phyloP scores from a whole-genome alignment of 2,329 filamentous ascomycete genomes.

The Alternaria sp. region DNA sequence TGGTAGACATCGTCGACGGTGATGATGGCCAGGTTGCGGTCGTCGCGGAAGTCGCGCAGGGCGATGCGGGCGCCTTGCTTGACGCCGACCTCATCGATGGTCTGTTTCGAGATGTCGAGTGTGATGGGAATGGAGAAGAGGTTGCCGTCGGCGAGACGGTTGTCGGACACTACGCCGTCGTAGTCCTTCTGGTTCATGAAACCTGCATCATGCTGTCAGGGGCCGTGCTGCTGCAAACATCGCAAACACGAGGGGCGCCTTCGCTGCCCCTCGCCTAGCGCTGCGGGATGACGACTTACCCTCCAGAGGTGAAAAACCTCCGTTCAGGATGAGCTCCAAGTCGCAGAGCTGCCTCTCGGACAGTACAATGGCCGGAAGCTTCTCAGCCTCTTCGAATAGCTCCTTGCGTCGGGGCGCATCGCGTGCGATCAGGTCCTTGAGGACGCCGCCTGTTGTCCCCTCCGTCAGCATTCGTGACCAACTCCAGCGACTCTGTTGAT shows the following conservation, averaged over 20 bases:
- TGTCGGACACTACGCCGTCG: constrained; percentile 87
- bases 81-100: constrained; percentile 75
- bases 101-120: constrained; percentile 79
- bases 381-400: constrained; percentile 84
- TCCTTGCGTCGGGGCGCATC: constrained; percentile 83
- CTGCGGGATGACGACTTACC: constrained; percentile 63
- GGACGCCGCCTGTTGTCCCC: constrained; percentile 73
- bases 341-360: constrained; percentile 96
- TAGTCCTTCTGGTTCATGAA: constrained; percentile 99
- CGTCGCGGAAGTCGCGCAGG: constrained; percentile 93
- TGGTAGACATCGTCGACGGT: constrained; percentile 95
- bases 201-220: constrained; percentile 59
- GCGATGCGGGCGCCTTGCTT: constrained; percentile 83
- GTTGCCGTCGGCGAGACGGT: constrained; percentile 84
- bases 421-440: constrained; percentile 96
- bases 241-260: constrained; percentile 37
- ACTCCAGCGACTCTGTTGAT: neutral
- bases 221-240: constrained; percentile 22
- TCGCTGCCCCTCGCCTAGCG: constrained; percentile 12
- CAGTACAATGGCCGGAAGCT: constrained; percentile 80
- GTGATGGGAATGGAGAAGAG: constrained; percentile 98
- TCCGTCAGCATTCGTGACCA: constrained; percentile 23
- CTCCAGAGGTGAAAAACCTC: constrained; percentile 96
- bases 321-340: constrained; percentile 95
- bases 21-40: constrained; percentile 93